Percentiles rank a stretch among this genome's conserved stretches.
Evolutionary conservation across 1,139 yeast genomes (phyloP).

Genomic region (Diutina mesorugosa): DNA sequence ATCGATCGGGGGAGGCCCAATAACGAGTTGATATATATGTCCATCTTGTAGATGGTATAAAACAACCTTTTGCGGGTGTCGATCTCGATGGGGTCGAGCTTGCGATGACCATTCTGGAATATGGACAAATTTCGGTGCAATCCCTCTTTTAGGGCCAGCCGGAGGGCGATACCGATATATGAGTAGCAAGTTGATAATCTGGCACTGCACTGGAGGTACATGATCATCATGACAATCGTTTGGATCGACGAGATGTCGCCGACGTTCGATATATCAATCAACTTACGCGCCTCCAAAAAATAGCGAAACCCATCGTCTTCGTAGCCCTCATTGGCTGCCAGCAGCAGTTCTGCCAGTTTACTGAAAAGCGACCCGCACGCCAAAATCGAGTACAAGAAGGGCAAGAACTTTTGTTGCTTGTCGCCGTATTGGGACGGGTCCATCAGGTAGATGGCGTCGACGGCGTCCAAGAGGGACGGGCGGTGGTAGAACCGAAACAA

Average conservation of each 20-base stretch:
- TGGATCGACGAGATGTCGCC: slow-evolving; percentile 43
- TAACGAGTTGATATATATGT: slow-evolving; percentile 80
- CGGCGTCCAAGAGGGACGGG: slow-evolving; percentile 66
- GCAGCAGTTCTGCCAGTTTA: not conserved
- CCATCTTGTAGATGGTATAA: slow-evolving; percentile 87
- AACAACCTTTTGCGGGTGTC: slow-evolving; percentile 80
- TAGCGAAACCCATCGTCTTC: slow-evolving; percentile 2
- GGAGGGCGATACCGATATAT: slow-evolving; percentile 81
- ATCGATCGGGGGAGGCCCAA: slow-evolving; percentile 74
- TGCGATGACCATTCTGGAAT: slow-evolving; percentile 32
- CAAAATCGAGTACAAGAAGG: slow-evolving; percentile 52
- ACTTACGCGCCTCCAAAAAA: slow-evolving; percentile 1
- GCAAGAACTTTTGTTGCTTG: slow-evolving; percentile 64
- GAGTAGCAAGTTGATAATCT: slow-evolving; percentile 83
- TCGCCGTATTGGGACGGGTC: slow-evolving; percentile 60
- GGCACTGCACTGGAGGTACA: slow-evolving; percentile 84
- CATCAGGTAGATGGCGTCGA: slow-evolving; percentile 38
- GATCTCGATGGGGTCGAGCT: slow-evolving; percentile 67
- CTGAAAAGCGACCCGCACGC: slow-evolving; percentile 16
- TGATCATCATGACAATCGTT: slow-evolving; percentile 58
- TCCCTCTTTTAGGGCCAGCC: slow-evolving; percentile 83
- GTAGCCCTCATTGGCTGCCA: not conserved
- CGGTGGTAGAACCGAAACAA: slow-evolving; percentile 76
- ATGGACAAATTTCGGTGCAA: slow-evolving; percentile 61
- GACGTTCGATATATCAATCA: slow-evolving; percentile 23